Conservation (phyloP, 1,139 yeast species). For the Hyphopichia khmerensis region DNA sequence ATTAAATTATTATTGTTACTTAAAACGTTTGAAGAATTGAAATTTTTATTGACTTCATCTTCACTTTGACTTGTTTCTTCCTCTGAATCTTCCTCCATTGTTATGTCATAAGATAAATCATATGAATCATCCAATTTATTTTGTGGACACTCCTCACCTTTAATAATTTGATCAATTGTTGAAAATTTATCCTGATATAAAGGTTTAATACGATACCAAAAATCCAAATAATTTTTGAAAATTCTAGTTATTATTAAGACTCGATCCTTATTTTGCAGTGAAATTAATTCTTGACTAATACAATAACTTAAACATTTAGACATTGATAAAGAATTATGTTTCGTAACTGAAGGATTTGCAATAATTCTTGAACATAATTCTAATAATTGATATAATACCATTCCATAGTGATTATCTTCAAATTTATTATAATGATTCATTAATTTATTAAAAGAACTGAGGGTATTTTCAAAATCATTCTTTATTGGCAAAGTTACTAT, state of each 20-base stretch:
- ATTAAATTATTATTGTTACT: conserved; percentile 6
- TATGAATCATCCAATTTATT: conserved; percentile 27
- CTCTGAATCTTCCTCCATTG: conserved; percentile 20
- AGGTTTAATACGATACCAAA: conserved; percentile 33
- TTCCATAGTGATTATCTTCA: conserved; percentile 13
- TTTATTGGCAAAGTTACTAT: conserved; percentile 46
- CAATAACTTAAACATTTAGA: conserved; percentile 52
- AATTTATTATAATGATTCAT: conserved; percentile 12
- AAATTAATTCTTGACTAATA: conserved; percentile 50
- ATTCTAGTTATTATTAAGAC: conserved; percentile 51
- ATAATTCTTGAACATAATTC: conserved; percentile 39
- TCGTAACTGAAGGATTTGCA: conserved; percentile 30
- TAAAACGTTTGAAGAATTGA: conserved; percentile 16
- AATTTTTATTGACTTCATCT: conserved; percentile 8
- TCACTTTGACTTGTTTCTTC: conserved; percentile 10
- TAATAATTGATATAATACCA: conserved; percentile 39
- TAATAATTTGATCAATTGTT: conserved; percentile 22
- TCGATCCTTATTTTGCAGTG: conserved; percentile 43
- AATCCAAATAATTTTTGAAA: conserved; percentile 46
- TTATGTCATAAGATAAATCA: conserved; percentile 30
- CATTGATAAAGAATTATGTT: conserved; percentile 45
- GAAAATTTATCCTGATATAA: conserved; percentile 12
- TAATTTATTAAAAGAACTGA: conserved; percentile 11
- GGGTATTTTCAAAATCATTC: conserved; percentile 44
- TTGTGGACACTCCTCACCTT: conserved; percentile 13